These are phyloP conservation scores for Beta macrorhiza DNA, from an alignment of 179 eudicot species.

Conservation along the genomic window DNA sequence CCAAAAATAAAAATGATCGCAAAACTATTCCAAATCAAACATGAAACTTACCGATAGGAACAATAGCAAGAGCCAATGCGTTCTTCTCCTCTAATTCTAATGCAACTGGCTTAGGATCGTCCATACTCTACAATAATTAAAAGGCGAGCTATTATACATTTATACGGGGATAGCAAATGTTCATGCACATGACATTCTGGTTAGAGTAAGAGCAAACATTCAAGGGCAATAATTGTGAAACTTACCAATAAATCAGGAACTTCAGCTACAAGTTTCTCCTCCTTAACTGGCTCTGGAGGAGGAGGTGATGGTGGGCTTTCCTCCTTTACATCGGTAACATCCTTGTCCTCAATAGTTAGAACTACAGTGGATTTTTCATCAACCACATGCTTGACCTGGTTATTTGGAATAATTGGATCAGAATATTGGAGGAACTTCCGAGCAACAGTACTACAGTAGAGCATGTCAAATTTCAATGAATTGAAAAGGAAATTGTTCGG, in stretches of 20 bases:
- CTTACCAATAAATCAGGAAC: slow-evolving; percentile 88
- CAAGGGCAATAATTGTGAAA: slow-evolving; percentile 1
- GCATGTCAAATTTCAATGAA: neutral
- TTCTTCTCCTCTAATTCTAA: slow-evolving; percentile 73
- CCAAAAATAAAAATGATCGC: too few relatives aligned
- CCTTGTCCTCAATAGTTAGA: slow-evolving; percentile 68
- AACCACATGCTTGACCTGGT: slow-evolving; percentile 52
- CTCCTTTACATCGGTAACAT: slow-evolving; percentile 55
- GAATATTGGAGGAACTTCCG: slow-evolving; percentile 3
- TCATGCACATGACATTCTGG: neutral
- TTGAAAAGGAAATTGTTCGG: neutral
- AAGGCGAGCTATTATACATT: neutral
- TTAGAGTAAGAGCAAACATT: neutral
- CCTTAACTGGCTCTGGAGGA: slow-evolving; percentile 61
- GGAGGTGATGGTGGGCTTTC: slow-evolving; percentile 64
- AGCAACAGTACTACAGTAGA: neutral
- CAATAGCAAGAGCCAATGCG: slow-evolving; percentile 73
- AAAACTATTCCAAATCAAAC: neutral
- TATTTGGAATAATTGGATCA: slow-evolving; percentile 11
- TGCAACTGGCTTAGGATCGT: slow-evolving; percentile 63
- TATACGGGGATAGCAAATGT: neutral
- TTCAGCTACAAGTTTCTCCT: slow-evolving; percentile 59
- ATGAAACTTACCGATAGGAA: slow-evolving; percentile 58
- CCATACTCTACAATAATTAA: slow-evolving; percentile 47
- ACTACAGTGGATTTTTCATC: slow-evolving; percentile 55